These are phyloP conservation scores for Penicillium sclerotiorum DNA, from an alignment of 2,329 filamentous ascomycete genomes.

Conservation along the genomic window DNA sequence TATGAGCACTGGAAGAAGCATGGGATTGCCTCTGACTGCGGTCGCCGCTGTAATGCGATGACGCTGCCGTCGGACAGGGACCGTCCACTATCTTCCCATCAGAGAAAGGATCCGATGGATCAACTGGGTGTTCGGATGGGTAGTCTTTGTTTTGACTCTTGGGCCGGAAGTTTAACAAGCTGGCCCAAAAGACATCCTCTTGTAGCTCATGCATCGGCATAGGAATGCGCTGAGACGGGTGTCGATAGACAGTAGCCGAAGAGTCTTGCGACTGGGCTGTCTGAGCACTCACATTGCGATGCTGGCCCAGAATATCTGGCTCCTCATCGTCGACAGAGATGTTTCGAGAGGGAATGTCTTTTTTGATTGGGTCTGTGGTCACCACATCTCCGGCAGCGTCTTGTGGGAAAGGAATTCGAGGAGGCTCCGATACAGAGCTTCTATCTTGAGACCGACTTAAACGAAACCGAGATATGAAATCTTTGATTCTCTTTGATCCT, in stretches of 20 bases:
- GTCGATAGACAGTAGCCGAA: slow-evolving; percentile 36
- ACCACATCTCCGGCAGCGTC: neutral
- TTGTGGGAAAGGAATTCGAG: neutral
- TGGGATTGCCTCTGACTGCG: slow-evolving; percentile 1
- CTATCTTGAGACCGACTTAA: slow-evolving; percentile 11
- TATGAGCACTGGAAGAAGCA: neutral
- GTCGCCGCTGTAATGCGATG: slow-evolving; percentile 8
- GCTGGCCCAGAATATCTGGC: slow-evolving; percentile 9
- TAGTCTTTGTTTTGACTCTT: too few species aligned
- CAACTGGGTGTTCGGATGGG: slow-evolving; percentile 2
- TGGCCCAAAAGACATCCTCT: slow-evolving; percentile 12
- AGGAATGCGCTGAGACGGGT: slow-evolving; percentile 32
- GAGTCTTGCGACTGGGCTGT: slow-evolving; percentile 36
- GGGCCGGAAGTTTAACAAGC: slow-evolving; percentile 9
- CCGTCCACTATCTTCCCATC: slow-evolving; percentile 21
- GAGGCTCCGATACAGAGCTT: slow-evolving; percentile 8
- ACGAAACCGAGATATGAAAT: slow-evolving; percentile 15
- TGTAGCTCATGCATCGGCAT: slow-evolving; percentile 21
- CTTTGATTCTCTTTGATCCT: slow-evolving; percentile 16
- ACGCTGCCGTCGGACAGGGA: neutral
- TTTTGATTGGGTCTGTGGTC: slow-evolving; percentile 12
- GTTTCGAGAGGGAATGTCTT: neutral
- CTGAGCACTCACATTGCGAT: slow-evolving; percentile 37
- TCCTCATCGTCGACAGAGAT: neutral
- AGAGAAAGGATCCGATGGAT: slow-evolving; percentile 23